Conservation (phyloP, 1,284 basidiomycete species). For the Naganishia liquefaciens region DNA sequence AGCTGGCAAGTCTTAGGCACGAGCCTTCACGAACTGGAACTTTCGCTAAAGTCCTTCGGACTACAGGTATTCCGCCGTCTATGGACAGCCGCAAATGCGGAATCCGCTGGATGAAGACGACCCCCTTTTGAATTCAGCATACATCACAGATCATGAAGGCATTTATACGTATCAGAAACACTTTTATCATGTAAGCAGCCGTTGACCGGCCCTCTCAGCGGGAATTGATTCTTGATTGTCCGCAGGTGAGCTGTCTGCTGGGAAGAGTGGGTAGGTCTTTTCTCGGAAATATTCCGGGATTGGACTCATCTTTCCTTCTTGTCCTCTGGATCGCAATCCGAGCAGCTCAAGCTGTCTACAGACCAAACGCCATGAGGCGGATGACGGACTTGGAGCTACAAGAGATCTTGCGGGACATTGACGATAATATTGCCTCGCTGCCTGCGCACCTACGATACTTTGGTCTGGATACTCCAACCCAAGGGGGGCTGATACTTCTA, state of each 20-base stretch:
- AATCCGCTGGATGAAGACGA: not conserved
- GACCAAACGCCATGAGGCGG: not conserved
- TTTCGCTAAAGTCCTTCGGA: not conserved
- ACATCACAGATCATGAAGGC: not conserved
- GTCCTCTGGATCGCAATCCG: not conserved
- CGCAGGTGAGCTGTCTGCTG: not conserved
- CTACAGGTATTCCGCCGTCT: not conserved
- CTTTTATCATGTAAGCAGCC: not conserved
- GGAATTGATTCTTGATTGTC: not conserved
- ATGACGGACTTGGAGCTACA: not conserved
- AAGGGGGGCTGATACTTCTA: not conserved
- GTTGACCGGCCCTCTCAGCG: not conserved
- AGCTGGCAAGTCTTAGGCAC: not conserved
- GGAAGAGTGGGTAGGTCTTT: not conserved
- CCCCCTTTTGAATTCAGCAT: not conserved
- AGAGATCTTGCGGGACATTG: not conserved
- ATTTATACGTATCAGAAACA: not conserved
- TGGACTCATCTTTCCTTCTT: not conserved
- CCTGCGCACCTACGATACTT: not conserved
- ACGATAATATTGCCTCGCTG: not conserved
- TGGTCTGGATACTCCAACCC: not conserved
- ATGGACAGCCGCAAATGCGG: not conserved
- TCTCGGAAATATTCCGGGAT: not conserved
- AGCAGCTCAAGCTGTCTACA: not conserved
- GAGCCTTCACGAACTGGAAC: not conserved